Conservation (phyloP, 208 protist genomes). For the Leishmania guyanensis region DNA sequence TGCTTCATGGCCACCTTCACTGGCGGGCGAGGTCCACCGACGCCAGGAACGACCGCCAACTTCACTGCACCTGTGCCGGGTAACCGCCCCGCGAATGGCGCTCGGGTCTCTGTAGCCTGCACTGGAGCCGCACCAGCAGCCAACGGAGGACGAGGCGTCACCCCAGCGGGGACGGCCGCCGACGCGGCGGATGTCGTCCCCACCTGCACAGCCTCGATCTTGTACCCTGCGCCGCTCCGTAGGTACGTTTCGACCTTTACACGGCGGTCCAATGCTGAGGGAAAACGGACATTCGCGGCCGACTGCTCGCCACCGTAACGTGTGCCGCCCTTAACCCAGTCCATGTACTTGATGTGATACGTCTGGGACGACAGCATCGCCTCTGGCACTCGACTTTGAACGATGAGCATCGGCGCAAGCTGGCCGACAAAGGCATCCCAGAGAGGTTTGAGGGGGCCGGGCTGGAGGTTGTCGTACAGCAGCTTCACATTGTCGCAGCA, state of each 20-base stretch:
- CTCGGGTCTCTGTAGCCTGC: slow-evolving; percentile 11
- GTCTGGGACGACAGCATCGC: slow-evolving; percentile 61
- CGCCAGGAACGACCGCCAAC: slow-evolving; percentile 25
- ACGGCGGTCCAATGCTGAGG: slow-evolving; percentile 72
- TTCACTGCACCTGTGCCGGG: slow-evolving; percentile 13
- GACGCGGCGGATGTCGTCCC: slow-evolving; percentile 24
- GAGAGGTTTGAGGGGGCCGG: slow-evolving; percentile 51
- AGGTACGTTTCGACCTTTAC: slow-evolving; percentile 81
- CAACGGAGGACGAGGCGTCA: slow-evolving; percentile 6
- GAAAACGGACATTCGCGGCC: slow-evolving; percentile 80
- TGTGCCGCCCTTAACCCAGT: slow-evolving; percentile 89
- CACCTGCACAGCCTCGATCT: slow-evolving; percentile 55
- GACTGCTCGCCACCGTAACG: slow-evolving; percentile 71
- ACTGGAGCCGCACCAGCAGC: slow-evolving; percentile 1
- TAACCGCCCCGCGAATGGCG: slow-evolving; percentile 32
- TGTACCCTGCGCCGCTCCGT: slow-evolving; percentile 52
- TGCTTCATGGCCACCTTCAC: slow-evolving; percentile 36
- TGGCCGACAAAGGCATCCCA: slow-evolving; percentile 73
- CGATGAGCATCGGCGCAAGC: slow-evolving; percentile 66
- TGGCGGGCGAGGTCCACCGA: slow-evolving; percentile 18
- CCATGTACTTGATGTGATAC: slow-evolving; percentile 84
- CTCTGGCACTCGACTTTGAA: slow-evolving; percentile 58
- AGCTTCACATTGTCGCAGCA: slow-evolving; percentile 87
- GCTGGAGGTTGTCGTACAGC: slow-evolving; percentile 66
- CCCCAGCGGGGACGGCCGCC: not conserved